Evolutionary conservation across 345 rosid genomes (phyloP), one percentile per base, ranked within the genome.

Genomic region (Turnera subulata): DNA sequence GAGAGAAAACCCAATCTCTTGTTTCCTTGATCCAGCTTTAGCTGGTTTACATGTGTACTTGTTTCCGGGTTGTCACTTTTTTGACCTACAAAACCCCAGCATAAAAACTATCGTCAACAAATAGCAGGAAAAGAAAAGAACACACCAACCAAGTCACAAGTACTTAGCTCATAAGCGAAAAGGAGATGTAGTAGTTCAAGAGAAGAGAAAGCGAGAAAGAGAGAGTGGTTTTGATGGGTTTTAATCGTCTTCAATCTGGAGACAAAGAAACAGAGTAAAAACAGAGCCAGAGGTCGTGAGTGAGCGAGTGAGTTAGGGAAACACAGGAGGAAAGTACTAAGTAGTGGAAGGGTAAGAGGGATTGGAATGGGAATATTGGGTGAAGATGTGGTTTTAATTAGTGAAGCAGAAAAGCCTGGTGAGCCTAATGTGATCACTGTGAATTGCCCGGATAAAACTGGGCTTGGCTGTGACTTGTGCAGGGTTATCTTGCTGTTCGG

Each of bases 401-500:
- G 64, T 22, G 71, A 61, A 25, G 66, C 81, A 17, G 70, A 78
- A 73, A 74, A 67, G 33, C 59, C 65, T 6, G 80, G 73, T 23
- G 83, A 72, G 40, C 23, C 61, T 21, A 76, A 83, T 61, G 74
- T 76, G 55, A 73, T 85, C 54, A 74, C 88, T 0, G 82, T 84
- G 13, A 84, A 80, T 69, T 84, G 91, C 38, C 85, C 88, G 18
- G 91, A 84, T 51, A 84, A 84, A 68, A 82, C 85, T 23, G 88
- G 91, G 5, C 67, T 82, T 23, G 91, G 91, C 22, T 84, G 85
- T 76, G 91, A 84, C 65, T 58, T 84, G 73, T 80, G 88, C 68
- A 71, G 91, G 73, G 45, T 78, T 54, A 70, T 82, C 32, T 74
- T 85, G 73, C 76, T 72, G 1, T 85, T 82, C 75, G 81, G 82